Evolutionary conservation across 768 basidiomycete species (phyloP), one percentile per base, ranked within the genome.

Genomic region (Kwoniella sp.): DNA sequence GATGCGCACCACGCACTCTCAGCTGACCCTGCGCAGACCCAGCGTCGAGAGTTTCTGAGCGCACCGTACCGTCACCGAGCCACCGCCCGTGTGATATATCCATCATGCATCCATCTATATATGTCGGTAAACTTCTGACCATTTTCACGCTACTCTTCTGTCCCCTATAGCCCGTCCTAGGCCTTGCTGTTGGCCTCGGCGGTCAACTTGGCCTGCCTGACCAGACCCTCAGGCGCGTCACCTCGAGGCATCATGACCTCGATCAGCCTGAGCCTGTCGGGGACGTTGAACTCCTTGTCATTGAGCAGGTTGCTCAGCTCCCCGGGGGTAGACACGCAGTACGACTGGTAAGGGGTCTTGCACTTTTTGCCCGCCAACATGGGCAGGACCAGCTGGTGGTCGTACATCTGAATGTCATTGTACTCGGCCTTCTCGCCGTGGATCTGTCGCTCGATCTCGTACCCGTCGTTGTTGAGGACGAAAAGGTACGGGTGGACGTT

Each of bases 371-470:
- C 73, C 27, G 74, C 73, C 34, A 76, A 64, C 58, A 76, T 65
- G 29, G 66, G 62, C 19, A 78, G 62, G 9, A 76, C 38, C 11
- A 59, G 26, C 56, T 76, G 73, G 60, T 76, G 76, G 57, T 77
- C 74, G 81, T 90, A 95, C 64, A 84, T 76, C 23, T 80, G 78
- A 59, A 98, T 85, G 67, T 95, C 84, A 70, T 93, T 93, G 75
- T 95, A 92, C 69, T 83, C 53, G 22, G 64, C 63, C 1, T 46
- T 53, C 25, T 48, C 51, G 26, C 76, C 77, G 65, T 78, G 74
- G 49, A 78, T 77, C 55, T 89, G 86, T 37, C 86, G 81, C 77
- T 98, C 92, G 46, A 98, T 89, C 17, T 87, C 87, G 75, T 93
- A 93, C 0, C 74, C 73, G 46, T 77, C 75, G 60, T 76, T 77